A percentile compares a stretch with the other conserved stretches of the same genome.
These are phyloP conservation scores for Terfezia claveryi DNA, from an alignment of 495 filamentous ascomycete species.

Conservation along the genomic window DNA sequence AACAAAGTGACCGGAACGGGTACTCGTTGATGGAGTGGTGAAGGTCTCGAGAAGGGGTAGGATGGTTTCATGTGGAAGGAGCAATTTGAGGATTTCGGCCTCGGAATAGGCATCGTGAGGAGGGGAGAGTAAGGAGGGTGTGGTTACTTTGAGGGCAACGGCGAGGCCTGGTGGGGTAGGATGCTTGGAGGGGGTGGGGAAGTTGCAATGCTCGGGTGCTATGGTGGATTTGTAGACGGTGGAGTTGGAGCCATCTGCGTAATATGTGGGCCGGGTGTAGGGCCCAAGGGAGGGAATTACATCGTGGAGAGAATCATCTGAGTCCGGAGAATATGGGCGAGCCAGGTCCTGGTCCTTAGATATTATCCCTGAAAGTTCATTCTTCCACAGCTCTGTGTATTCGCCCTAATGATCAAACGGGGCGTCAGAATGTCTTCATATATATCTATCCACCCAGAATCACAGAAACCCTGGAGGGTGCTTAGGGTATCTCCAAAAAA, in stretches of 20 bases:
- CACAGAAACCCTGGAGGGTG: too few relatives aligned
- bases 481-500: too few relatives aligned
- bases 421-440: too few relatives aligned
- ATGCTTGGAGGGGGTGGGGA: slow-evolving; percentile 2
- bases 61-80: slow-evolving; percentile 26
- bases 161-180: slow-evolving; percentile 11
- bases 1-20: slow-evolving; percentile 47
- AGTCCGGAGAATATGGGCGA: neutral
- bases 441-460: too few relatives aligned
- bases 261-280: slow-evolving; percentile 46
- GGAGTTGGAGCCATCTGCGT: slow-evolving; percentile 59
- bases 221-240: slow-evolving; percentile 44
- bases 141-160: slow-evolving; percentile 74
- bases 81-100: slow-evolving; percentile 40
- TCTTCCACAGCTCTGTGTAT: neutral
- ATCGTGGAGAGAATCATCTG: neutral
- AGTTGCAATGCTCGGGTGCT: slow-evolving; percentile 5
- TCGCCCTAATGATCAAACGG: neutral
- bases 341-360: neutral
- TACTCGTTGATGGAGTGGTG: slow-evolving; percentile 15
- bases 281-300: slow-evolving; percentile 33
- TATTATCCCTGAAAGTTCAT: neutral
- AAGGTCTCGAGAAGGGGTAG: slow-evolving; percentile 52
- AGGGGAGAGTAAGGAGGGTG: slow-evolving; percentile 42
- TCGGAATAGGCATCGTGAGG: slow-evolving; percentile 69